A percentile compares a stretch with the other conserved stretches of the same genome.
Conservation (phyloP, 768 basidiomycete genomes). For the Mycena indigotica region DNA sequence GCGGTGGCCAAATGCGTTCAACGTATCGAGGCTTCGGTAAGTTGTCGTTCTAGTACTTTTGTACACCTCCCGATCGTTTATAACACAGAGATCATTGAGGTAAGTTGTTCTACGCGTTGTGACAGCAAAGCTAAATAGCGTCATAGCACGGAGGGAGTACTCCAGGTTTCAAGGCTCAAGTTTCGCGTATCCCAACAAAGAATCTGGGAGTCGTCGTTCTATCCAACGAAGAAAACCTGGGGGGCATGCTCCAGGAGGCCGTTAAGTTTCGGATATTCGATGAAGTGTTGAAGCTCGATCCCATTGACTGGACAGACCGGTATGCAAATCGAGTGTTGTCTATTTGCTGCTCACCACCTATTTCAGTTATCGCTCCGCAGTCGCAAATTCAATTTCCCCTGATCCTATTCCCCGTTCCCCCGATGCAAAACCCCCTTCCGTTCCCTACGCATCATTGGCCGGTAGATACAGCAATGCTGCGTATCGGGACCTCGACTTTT, state of each 20-base stretch:
- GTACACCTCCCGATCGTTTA: neutral
- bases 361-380: neutral
- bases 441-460: slow-evolving; percentile 6
- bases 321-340: slow-evolving; percentile 4
- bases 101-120: neutral
- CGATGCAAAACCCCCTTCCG: slow-evolving; percentile 7
- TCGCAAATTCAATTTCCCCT: neutral
- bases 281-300: slow-evolving; percentile 22
- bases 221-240: slow-evolving; percentile 30
- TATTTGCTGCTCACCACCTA: neutral
- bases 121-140: neutral
- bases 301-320: slow-evolving; percentile 30
- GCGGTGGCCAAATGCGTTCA: slow-evolving; percentile 24
- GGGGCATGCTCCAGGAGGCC: slow-evolving; percentile 18
- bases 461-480: slow-evolving; percentile 16
- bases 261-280: slow-evolving; percentile 31
- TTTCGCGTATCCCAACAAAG: slow-evolving; percentile 28
- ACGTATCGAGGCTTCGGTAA: slow-evolving; percentile 26
- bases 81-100: slow-evolving; percentile 14
- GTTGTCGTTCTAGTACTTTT: neutral
- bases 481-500: slow-evolving; percentile 17
- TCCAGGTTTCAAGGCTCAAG: slow-evolving; percentile 24
- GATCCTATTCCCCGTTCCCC: slow-evolving; percentile 7
- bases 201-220: slow-evolving; percentile 33
- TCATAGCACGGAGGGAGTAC: neutral